phyloP scores from a whole-genome alignment of 2,329 filamentous ascomycete species.

The Neonectria sp. region DNA sequence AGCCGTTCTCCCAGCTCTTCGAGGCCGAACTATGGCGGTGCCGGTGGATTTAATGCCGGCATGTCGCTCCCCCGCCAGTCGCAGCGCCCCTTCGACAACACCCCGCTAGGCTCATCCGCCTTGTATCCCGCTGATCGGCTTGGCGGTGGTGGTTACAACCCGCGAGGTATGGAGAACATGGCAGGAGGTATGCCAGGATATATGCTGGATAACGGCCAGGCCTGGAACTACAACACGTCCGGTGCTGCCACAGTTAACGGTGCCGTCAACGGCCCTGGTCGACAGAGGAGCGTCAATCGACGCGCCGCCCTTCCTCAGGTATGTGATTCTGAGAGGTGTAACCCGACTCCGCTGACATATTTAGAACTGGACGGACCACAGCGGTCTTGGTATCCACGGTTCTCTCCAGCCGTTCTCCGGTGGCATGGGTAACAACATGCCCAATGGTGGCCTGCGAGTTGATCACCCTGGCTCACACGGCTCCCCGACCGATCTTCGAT shows the following conservation, averaged over 20 bases:
- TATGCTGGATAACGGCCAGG: slow-evolving; percentile 79
- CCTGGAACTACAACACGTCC: slow-evolving; percentile 82
- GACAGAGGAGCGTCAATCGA: slow-evolving; percentile 69
- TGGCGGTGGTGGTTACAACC: slow-evolving; percentile 70
- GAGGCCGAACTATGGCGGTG: slow-evolving; percentile 67
- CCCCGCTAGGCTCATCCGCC: slow-evolving; percentile 72
- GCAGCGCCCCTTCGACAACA: slow-evolving; percentile 86
- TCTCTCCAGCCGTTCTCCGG: slow-evolving; percentile 54
- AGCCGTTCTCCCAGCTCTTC: slow-evolving; percentile 80
- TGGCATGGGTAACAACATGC: slow-evolving; percentile 55
- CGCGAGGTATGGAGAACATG: slow-evolving; percentile 71
- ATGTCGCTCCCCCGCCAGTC: slow-evolving; percentile 64
- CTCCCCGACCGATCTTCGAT: slow-evolving; percentile 59
- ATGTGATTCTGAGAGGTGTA: slow-evolving; percentile 56
- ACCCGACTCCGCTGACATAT: slow-evolving; percentile 30
- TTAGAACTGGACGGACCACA: slow-evolving; percentile 68
- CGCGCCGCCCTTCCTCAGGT: slow-evolving; percentile 81
- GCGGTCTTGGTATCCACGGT: slow-evolving; percentile 59
- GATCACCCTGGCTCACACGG: slow-evolving; percentile 58
- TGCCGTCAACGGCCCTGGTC: slow-evolving; percentile 75
- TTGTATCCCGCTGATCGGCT: slow-evolving; percentile 81
- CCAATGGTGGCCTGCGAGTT: slow-evolving; percentile 61
- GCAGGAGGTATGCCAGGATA: slow-evolving; percentile 62
- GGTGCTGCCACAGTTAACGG: slow-evolving; percentile 76
- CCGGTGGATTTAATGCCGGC: slow-evolving; percentile 66